phyloP scores from a whole-genome alignment of 768 basidiomycete genomes.

The Auriscalpium vulgare region DNA sequence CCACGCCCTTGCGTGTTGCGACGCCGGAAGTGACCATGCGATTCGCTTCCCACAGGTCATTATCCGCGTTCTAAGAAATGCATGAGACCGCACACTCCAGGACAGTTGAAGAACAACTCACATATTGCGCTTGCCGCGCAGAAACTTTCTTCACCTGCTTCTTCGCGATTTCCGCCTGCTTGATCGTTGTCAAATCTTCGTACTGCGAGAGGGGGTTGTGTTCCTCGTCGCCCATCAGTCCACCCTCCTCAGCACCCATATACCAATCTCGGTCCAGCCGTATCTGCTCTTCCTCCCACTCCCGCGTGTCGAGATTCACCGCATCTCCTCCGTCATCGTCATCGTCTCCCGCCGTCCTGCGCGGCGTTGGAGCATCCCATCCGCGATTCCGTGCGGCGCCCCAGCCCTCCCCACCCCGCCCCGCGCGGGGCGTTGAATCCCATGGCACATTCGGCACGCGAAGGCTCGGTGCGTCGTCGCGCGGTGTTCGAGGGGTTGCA shows the following conservation, averaged over 20 bases:
- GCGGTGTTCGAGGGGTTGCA: conserved; percentile 44
- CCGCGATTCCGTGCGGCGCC: conserved; percentile 41
- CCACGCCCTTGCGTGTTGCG: conserved; percentile 76
- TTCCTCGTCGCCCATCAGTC: conserved; percentile 81
- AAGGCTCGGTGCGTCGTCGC: conserved; percentile 69
- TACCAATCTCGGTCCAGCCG: conserved; percentile 95
- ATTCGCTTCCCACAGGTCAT: conserved; percentile 98
- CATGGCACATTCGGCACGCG: conserved; percentile 89
- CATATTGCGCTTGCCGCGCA: conserved; percentile 94
- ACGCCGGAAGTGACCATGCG: conserved; percentile 96
- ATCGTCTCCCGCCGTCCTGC: conserved; percentile 55
- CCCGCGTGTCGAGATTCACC: conserved; percentile 63
- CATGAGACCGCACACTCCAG: neutral
- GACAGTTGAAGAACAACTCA: conserved; percentile 30
- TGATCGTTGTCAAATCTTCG: conserved; percentile 67
- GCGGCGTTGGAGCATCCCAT: conserved; percentile 86
- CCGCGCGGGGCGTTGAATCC: conserved; percentile 82
- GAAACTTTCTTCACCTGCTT: conserved; percentile 84
- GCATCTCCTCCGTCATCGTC: conserved; percentile 61
- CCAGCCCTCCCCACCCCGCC: conserved; percentile 58
- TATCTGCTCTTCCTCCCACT: conserved; percentile 98
- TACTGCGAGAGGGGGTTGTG: conserved; percentile 91
- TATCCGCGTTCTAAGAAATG: conserved; percentile 77
- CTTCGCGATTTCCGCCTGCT: conserved; percentile 66
- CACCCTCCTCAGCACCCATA: conserved; percentile 81